A percentile compares a stretch with the other conserved stretches of the same genome.
phyloP scores from a whole-genome alignment of 805 yeast genomes.

The Cephaloascus albidus region DNA sequence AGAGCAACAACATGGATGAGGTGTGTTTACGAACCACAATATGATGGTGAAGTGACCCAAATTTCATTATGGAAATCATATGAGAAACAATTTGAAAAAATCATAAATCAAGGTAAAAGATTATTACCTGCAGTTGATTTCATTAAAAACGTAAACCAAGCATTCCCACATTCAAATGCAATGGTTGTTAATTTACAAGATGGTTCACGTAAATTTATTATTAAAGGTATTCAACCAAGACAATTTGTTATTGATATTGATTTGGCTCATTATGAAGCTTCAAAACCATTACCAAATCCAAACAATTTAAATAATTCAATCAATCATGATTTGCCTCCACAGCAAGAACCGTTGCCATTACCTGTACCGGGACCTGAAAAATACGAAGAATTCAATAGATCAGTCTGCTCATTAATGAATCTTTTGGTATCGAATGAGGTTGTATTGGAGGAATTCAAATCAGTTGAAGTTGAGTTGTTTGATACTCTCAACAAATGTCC shows the following conservation, averaged over 20 bases:
- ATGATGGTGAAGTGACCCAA: constrained; percentile 84
- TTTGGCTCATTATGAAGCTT: constrained; percentile 32
- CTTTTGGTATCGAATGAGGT: not conserved
- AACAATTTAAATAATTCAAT: not conserved
- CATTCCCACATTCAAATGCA: constrained; percentile 83
- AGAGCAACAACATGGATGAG: constrained; percentile 94
- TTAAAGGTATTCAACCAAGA: constrained; percentile 91
- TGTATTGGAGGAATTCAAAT: not conserved
- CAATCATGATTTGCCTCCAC: constrained; percentile 1
- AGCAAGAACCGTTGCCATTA: not conserved
- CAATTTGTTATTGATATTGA: constrained; percentile 39
- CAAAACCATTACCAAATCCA: constrained; percentile 12
- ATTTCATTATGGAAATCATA: constrained; percentile 93
- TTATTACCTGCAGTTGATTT: constrained; percentile 93
- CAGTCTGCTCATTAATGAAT: not conserved
- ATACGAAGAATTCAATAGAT: not conserved
- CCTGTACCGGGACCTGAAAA: not conserved
- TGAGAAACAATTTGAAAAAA: constrained; percentile 73
- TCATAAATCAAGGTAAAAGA: constrained; percentile 41
- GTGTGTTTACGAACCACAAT: constrained; percentile 74
- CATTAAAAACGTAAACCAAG: constrained; percentile 85
- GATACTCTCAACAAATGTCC: not conserved
- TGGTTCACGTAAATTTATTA: constrained; percentile 74
- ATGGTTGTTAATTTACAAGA: constrained; percentile 72
- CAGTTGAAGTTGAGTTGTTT: not conserved